These are phyloP conservation scores for Pyrenopolyporus hunteri DNA, from an alignment of 495 filamentous ascomycete genomes.

Conservation along the genomic window DNA sequence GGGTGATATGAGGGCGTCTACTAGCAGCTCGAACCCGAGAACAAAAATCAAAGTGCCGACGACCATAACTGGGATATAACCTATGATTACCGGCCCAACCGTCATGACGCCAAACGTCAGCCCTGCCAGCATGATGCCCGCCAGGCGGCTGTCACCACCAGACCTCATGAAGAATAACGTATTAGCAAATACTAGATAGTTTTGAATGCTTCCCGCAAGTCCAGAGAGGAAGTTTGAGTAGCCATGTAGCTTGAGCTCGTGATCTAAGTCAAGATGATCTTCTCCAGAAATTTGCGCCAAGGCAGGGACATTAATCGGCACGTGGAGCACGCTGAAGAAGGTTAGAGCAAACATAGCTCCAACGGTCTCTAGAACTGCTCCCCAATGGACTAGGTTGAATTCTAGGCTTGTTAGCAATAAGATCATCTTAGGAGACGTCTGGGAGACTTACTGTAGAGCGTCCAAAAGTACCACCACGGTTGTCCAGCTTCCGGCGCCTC, in stretches of 20 bases:
- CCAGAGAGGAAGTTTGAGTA: conserved; percentile 92
- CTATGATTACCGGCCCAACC: conserved; percentile 84
- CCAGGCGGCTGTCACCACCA: conserved; percentile 83
- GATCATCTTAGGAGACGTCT: background rate
- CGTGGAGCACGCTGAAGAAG: conserved; percentile 96
- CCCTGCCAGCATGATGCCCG: conserved; percentile 82
- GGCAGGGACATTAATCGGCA: conserved; percentile 96
- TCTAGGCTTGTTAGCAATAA: conserved; percentile 55
- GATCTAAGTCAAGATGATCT: conserved; percentile 87
- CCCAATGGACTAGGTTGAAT: conserved; percentile 77
- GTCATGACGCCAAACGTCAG: conserved; percentile 82
- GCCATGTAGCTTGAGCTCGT: conserved; percentile 91
- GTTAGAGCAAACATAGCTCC: conserved; percentile 97
- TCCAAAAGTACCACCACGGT: conserved; percentile 97
- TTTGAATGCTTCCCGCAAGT: conserved; percentile 86
- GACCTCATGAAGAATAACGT: conserved; percentile 93
- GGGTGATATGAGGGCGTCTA: conserved; percentile 86
- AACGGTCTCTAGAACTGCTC: conserved; percentile 76
- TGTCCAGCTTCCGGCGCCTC: conserved; percentile 79
- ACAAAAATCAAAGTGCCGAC: conserved; percentile 94
- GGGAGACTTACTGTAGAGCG: conserved; percentile 75
- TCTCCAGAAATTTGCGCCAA: conserved; percentile 86
- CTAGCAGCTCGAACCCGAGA: conserved; percentile 86
- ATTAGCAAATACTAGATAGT: conserved; percentile 97
- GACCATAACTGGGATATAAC: conserved; percentile 95